Evolutionary conservation across 257 asterid genomes (phyloP).

Genomic region (Paraleonurus japonicus): DNA sequence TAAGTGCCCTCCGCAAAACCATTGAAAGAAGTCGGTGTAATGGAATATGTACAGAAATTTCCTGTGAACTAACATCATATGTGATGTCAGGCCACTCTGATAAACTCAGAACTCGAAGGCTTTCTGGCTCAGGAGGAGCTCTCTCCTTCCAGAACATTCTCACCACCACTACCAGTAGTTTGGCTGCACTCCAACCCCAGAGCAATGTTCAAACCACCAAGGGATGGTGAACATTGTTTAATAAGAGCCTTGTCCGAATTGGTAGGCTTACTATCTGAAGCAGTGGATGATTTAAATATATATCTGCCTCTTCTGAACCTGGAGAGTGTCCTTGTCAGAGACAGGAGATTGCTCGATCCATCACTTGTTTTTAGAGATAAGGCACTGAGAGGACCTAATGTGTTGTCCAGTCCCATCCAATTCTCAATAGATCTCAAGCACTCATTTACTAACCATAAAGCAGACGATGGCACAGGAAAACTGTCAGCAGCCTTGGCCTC

Average conservation of each 20-base stretch:
- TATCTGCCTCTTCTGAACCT: conserved; percentile 63
- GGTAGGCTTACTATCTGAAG: conserved; percentile 43
- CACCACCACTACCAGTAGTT: conserved; percentile 47
- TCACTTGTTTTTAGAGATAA: conserved; percentile 51
- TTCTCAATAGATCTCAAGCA: conserved; percentile 84
- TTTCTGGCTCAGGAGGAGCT: conserved; percentile 56
- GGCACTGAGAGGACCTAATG: conserved; percentile 54
- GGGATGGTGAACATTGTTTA: conserved; percentile 36
- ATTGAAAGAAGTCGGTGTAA: conserved; percentile 81
- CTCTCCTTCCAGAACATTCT: conserved; percentile 54
- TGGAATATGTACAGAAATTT: conserved; percentile 82
- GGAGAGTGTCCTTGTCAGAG: conserved; percentile 63
- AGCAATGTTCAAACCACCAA: conserved; percentile 38
- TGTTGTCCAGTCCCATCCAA: conserved; percentile 76
- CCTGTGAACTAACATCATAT: conserved; percentile 88
- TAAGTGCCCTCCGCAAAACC: conserved; percentile 71
- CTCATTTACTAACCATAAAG: conserved; percentile 76
- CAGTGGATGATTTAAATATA: conserved; percentile 42
- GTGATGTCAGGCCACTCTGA: conserved; percentile 85
- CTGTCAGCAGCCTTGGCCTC: conserved; percentile 43
- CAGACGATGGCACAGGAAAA: conserved; percentile 61
- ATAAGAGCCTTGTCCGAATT: conserved; percentile 38
- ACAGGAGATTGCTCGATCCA: conserved; percentile 56
- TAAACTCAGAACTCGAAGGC: conserved; percentile 63
- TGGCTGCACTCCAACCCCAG: conserved; percentile 46